A percentile compares a stretch with the other conserved stretches of the same genome.
phyloP scores from a whole-genome alignment of 306 rosid genomes.

The Trichosanthes truncata region DNA sequence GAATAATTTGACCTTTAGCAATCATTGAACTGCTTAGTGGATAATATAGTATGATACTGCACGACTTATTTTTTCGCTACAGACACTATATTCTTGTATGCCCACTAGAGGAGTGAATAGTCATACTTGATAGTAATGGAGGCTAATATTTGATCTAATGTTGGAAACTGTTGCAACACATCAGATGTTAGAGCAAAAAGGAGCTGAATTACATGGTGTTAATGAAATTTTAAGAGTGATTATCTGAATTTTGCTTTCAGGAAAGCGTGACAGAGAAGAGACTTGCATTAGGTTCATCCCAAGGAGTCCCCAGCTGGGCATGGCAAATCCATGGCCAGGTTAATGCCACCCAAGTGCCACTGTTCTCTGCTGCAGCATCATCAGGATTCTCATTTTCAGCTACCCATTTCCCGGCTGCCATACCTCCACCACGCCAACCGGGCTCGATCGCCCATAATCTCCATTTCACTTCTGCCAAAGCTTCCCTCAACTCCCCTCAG shows the following conservation, averaged over 20 bases:
- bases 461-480: conserved; percentile 34
- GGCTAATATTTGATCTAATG: neutral
- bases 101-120: neutral
- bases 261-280: conserved; percentile 56
- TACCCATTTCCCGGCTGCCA: conserved; percentile 45
- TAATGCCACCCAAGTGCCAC: conserved; percentile 51
- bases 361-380: conserved; percentile 98
- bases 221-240: neutral
- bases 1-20: neutral
- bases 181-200: neutral
- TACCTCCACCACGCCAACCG: conserved; percentile 31
- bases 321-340: conserved; percentile 72
- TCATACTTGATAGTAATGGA: neutral
- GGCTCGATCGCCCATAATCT: conserved; percentile 38
- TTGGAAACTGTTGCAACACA: neutral
- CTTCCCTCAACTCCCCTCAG: conserved; percentile 36
- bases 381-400: conserved; percentile 99
- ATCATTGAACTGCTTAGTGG: neutral
- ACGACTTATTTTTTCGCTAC: neutral
- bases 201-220: neutral
- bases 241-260: conserved; percentile 36
- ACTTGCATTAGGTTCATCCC: conserved; percentile 55
- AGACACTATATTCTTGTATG: neutral
- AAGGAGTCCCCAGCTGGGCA: conserved; percentile 52
- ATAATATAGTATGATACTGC: neutral